Evolutionary conservation across 1,284 basidiomycete species (phyloP).

Genomic region (Ceratobasidium sp.): DNA sequence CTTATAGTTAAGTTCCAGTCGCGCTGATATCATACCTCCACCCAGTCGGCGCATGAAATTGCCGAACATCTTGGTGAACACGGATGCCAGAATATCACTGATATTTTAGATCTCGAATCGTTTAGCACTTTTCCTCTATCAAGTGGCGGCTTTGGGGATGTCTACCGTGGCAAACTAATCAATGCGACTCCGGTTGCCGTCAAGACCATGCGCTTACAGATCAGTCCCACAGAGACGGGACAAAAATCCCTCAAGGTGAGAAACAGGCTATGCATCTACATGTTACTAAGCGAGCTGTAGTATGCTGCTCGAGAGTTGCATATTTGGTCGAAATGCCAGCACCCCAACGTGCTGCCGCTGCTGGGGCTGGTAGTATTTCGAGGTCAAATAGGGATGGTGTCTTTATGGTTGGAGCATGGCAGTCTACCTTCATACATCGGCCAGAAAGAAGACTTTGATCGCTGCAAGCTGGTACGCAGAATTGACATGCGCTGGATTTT

Average conservation of each 20-base stretch:
- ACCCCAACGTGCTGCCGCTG: slow-evolving; percentile 9
- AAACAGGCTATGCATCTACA: too few species aligned
- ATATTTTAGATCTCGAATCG: neutral
- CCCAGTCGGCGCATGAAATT: neutral
- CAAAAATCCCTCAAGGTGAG: slow-evolving; percentile 12
- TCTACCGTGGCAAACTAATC: neutral
- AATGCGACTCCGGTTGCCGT: slow-evolving; percentile 12
- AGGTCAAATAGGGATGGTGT: slow-evolving; percentile 25
- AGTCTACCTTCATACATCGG: neutral
- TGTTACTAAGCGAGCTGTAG: neutral
- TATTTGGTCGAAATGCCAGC: slow-evolving; percentile 24
- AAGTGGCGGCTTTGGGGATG: slow-evolving; percentile 26
- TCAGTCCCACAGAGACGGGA: neutral
- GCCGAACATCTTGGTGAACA: neutral
- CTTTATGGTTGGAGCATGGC: slow-evolving; percentile 12
- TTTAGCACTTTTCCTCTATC: neutral
- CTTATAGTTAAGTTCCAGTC: neutral
- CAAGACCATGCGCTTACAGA: slow-evolving; percentile 3
- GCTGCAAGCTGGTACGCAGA: neutral
- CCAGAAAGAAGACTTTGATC: neutral
- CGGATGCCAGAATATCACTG: slow-evolving; percentile 16
- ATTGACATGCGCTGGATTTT: neutral
- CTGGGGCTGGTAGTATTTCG: slow-evolving; percentile 7
- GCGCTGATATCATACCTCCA: neutral
- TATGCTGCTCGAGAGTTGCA: slow-evolving; percentile 13